These are phyloP conservation scores for Petasospora rhodanensis DNA, from an alignment of 1,139 yeast species.

Conservation along the genomic window DNA sequence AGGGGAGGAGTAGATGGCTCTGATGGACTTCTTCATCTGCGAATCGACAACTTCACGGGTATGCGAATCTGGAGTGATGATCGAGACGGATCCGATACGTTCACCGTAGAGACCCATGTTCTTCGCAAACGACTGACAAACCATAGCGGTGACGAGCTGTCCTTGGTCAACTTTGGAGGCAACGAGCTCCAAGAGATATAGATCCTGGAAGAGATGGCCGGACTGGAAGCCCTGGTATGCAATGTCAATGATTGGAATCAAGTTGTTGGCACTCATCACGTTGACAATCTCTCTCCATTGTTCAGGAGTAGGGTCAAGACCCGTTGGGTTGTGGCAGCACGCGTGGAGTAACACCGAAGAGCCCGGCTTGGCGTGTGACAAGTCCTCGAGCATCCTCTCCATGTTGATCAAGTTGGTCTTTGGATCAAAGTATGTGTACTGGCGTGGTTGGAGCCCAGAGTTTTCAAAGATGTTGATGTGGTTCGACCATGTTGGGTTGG, in stretches of 20 bases:
- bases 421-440: constrained; percentile 69
- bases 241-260: constrained; percentile 79
- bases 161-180: constrained; percentile 24
- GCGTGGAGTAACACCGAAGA: constrained; percentile 80
- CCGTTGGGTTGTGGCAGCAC: constrained; percentile 97
- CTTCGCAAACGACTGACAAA: constrained; percentile 95
- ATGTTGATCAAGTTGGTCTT: constrained; percentile 41
- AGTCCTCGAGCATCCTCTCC: constrained; percentile 41
- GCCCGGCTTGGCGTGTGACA: constrained; percentile 41
- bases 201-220: constrained; percentile 54
- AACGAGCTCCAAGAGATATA: constrained; percentile 39
- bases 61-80: constrained; percentile 28
- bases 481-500: constrained; percentile 95
- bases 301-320: constrained; percentile 76
- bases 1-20: constrained; percentile 90
- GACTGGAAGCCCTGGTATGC: constrained; percentile 95
- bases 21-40: constrained; percentile 65
- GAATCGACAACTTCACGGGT: constrained; percentile 51
- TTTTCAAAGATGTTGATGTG: constrained; percentile 71
- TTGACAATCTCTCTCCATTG: constrained; percentile 76
- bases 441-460: constrained; percentile 53
- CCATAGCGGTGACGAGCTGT: constrained; percentile 42
- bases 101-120: constrained; percentile 98
- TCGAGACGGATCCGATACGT: constrained; percentile 82
- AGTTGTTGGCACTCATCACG: constrained; percentile 47